phyloP scores from a whole-genome alignment of 2,329 filamentous ascomycete species.

The Pseudogymnoascus sp. region DNA sequence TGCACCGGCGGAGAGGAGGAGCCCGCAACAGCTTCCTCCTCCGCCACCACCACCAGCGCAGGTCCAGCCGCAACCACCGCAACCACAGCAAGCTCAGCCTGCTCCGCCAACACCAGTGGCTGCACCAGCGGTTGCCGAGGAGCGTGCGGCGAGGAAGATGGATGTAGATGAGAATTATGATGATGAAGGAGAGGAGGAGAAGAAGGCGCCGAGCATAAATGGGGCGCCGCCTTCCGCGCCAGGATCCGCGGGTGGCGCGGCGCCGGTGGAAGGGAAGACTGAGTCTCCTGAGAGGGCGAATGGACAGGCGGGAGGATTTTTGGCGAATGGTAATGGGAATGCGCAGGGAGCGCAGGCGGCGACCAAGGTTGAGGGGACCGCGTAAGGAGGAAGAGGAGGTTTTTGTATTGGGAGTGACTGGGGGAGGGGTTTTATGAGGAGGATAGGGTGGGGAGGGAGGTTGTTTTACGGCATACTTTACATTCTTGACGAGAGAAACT shows the following conservation, averaged over 20 bases:
- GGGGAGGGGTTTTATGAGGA: background rate
- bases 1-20: conserved; percentile 20
- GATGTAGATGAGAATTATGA: conserved; percentile 97
- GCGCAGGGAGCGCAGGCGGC: background rate
- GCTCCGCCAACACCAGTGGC: conserved; percentile 34
- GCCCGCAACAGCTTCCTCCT: conserved; percentile 2
- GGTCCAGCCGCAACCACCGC: conserved; percentile 9
- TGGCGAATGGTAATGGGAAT: background rate
- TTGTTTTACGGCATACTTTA: background rate
- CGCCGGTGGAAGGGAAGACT: background rate
- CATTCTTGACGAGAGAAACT: background rate
- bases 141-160: conserved; percentile 81
- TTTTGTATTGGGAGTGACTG: background rate
- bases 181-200: conserved; percentile 81
- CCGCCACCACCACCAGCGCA: background rate
- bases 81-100: conserved; percentile 29
- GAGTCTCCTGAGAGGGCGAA: background rate
- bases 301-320: background rate
- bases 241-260: background rate
- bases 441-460: background rate
- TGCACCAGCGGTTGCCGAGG: conserved; percentile 59
- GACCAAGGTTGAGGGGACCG: background rate
- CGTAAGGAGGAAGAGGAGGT: too few species aligned
- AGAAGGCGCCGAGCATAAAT: conserved; percentile 35
- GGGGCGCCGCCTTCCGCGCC: background rate